Percentiles rank a stretch among this genome's conserved stretches.
phyloP scores from a whole-genome alignment of 225 moss, liverwort and hornwort genomes.

The Anthoceros angustus region DNA sequence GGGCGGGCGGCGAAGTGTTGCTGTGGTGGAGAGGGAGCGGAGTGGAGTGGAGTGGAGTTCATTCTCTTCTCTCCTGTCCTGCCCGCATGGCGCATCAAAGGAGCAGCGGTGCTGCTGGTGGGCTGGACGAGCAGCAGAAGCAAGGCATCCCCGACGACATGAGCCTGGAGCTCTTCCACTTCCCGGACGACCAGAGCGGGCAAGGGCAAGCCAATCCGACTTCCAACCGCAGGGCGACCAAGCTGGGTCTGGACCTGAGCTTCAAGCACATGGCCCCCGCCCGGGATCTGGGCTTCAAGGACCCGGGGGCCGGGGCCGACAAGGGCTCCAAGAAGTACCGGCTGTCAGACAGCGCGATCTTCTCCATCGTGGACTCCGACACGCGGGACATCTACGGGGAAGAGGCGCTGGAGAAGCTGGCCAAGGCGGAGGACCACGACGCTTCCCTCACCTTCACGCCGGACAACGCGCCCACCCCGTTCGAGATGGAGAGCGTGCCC shows the following conservation, averaged over 20 bases:
- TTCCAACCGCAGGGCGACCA: background rate
- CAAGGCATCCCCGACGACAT: background rate
- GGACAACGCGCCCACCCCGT: background rate
- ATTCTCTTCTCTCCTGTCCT: too few species aligned
- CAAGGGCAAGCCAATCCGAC: background rate
- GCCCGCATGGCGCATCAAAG: too few species aligned
- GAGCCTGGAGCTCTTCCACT: background rate
- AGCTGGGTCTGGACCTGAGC: background rate
- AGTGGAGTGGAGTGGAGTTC: too few species aligned
- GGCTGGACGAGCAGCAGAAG: background rate
- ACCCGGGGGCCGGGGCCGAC: background rate
- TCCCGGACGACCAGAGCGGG: background rate
- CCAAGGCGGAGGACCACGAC: background rate
- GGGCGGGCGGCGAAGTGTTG: too few species aligned
- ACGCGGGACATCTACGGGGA: background rate
- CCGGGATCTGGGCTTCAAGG: background rate
- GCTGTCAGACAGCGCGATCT: background rate
- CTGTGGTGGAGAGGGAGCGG: too few species aligned
- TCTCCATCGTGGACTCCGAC: background rate
- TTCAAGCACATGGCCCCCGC: background rate
- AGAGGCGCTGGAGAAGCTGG: background rate
- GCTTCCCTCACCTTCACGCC: background rate
- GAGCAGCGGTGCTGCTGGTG: too few species aligned
- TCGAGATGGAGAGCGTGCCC: background rate
- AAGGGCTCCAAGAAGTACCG: background rate